phyloP scores from a whole-genome alignment of 2,329 filamentous ascomycete genomes.

The Trichoderma hamatum region DNA sequence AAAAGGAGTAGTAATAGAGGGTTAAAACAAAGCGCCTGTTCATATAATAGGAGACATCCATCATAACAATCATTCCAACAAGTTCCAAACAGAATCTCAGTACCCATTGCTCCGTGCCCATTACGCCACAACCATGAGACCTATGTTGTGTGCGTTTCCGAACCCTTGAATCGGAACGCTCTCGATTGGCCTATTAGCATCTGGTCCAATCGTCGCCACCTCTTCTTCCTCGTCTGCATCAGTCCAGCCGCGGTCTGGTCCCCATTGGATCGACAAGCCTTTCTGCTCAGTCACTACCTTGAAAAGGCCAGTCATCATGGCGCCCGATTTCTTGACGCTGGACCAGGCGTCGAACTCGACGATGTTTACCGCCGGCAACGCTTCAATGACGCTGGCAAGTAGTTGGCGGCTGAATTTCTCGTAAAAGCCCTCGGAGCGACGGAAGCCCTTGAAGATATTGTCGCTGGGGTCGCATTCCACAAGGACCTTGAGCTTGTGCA shows the following conservation, averaged over 20 bases:
- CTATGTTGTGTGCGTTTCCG: conserved; percentile 26
- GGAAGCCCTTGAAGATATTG: conserved; percentile 67
- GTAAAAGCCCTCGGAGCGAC: conserved; percentile 68
- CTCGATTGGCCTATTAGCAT: conserved; percentile 21
- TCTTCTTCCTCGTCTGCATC: conserved; percentile 48
- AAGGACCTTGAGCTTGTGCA: conserved; percentile 65
- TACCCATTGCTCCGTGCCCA: conserved; percentile 16
- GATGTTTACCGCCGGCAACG: conserved; percentile 57
- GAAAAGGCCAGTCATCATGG: conserved; percentile 65
- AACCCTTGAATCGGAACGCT: conserved; percentile 28
- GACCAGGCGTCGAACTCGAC: conserved; percentile 73
- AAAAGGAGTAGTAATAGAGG: neutral
- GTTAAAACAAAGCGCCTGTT: conserved; percentile 12
- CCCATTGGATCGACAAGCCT: conserved; percentile 63
- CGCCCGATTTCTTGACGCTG: conserved; percentile 65
- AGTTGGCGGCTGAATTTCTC: conserved; percentile 66
- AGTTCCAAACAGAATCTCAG: neutral
- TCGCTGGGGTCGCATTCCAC: conserved; percentile 74
- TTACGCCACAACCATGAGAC: conserved; percentile 29
- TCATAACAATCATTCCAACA: conserved; percentile 23
- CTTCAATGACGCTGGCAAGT: conserved; percentile 58
- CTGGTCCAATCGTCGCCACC: neutral
- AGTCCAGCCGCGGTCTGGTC: conserved; percentile 67
- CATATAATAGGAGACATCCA: conserved; percentile 18
- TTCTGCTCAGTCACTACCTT: conserved; percentile 52